Evolutionary conservation across 1,139 yeast species (phyloP), one percentile per base, ranked within the genome.

Genomic region (Taphrina populina): DNA sequence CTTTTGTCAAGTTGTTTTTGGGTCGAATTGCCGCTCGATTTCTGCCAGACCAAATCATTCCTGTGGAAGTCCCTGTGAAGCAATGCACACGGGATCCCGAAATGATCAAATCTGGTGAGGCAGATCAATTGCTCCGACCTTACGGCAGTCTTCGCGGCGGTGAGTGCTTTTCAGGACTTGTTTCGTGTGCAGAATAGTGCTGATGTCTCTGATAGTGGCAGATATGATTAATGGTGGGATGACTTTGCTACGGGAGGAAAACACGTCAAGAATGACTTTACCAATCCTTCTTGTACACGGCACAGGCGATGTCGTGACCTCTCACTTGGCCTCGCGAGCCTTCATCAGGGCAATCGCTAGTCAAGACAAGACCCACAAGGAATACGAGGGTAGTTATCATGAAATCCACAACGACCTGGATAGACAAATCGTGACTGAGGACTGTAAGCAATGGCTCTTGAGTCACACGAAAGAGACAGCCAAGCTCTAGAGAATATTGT

Each of bases 11-110:
- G 23, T 34, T 44, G 10, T 37, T 27, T 19, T n/a, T 49, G 26
- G 83, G 59, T 80, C 80, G 62, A 77, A 88, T 13, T 78, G 61
- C 56, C n/a, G 45, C 57, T 5, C 32, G 34, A 15, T 27, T 57
- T 11, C 29, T 44, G n/a, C 59, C 59, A 3, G 54, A 52, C 29
- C 44, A 35, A 20, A 36, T 40, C 29, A 30, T 17, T 15, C 43
- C 32, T n/a, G 33, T 56, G n/a, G 49, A 47, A n/a, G 34, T 21
- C 7, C 32, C 41, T 3, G 46, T 34, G 20, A 23, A 53, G 13
- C 58, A 58, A 40, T 56, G 60, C 10, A 40, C 58, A 15, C 47
- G 52, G n/a, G 60, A 58, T 41, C 60, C 60, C 6, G 58, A 52
- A 11, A 34, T 61, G 21, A 58, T 61, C 19, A 40, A 57, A 33